These are phyloP conservation scores for Fusarium abutilonis DNA, from an alignment of 2,329 filamentous ascomycete species.

Conservation along the genomic window DNA sequence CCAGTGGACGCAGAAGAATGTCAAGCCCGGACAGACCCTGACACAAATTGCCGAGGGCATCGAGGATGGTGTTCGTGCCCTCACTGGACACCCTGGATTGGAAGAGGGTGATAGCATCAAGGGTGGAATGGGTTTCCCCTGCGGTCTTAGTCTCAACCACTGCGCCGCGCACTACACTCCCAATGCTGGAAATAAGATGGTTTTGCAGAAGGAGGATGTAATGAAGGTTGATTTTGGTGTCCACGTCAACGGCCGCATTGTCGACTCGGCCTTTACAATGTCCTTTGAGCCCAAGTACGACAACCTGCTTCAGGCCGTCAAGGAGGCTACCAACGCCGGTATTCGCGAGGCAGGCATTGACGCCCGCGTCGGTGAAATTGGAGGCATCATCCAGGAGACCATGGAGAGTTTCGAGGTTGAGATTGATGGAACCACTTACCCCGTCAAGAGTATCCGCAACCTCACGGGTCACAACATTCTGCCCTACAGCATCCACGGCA, in stretches of 20 bases:
- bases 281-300: constrained; percentile 80
- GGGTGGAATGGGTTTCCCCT: constrained; percentile 88
- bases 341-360: constrained; percentile 88
- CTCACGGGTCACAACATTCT: constrained; percentile 91
- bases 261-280: constrained; percentile 84
- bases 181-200: constrained; percentile 83
- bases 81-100: constrained; percentile 80
- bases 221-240: constrained; percentile 87
- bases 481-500: constrained; percentile 89
- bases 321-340: constrained; percentile 84
- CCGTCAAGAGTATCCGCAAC: constrained; percentile 86
- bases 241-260: constrained; percentile 81
- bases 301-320: constrained; percentile 76
- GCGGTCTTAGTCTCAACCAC: constrained; percentile 84
- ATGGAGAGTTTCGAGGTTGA: constrained; percentile 96
- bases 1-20: constrained; percentile 81
- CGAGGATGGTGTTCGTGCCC: constrained; percentile 79
- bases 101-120: constrained; percentile 80
- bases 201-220: constrained; percentile 77
- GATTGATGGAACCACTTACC: constrained; percentile 79
- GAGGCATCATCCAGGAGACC: constrained; percentile 83
- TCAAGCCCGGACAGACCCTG: constrained; percentile 82
- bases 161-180: constrained; percentile 88
- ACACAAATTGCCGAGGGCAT: constrained; percentile 89
- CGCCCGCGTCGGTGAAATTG: constrained; percentile 86